phyloP scores from a whole-genome alignment of 31 red algal genomes.

The Bonnemaisonia californica region DNA sequence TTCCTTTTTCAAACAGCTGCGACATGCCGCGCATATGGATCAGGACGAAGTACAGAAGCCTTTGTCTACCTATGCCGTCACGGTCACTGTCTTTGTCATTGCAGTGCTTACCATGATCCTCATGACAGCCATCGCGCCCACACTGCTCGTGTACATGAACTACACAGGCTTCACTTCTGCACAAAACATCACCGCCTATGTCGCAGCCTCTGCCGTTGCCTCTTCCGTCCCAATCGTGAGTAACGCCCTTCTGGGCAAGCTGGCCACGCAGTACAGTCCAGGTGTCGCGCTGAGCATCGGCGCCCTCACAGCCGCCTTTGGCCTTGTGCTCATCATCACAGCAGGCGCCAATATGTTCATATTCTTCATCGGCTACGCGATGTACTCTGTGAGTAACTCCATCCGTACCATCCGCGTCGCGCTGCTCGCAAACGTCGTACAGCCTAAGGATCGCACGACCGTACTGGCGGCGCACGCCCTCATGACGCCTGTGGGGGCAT shows the following conservation, averaged over 20 bases:
- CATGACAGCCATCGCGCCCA: conserved; percentile 62
- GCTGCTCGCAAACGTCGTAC: conserved; percentile 52
- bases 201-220: conserved; percentile 38
- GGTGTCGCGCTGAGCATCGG: conserved; percentile 26
- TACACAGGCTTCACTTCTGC: conserved; percentile 43
- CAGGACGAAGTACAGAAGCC: conserved; percentile 3
- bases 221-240: conserved; percentile 58
- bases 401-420: conserved; percentile 55
- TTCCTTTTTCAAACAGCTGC: conserved; percentile 21
- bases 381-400: conserved; percentile 44
- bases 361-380: conserved; percentile 58
- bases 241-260: conserved; percentile 47
- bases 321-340: conserved; percentile 41
- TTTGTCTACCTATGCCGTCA: conserved; percentile 1
- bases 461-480: conserved; percentile 65
- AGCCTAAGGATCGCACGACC: conserved; percentile 39
- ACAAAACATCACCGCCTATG: conserved; percentile 51
- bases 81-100: conserved; percentile 37
- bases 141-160: conserved; percentile 62
- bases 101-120: conserved; percentile 64
- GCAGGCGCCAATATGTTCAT: conserved; percentile 12
- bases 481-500: conserved; percentile 63
- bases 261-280: conserved; percentile 45
- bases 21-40: not conserved
- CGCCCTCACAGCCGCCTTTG: conserved; percentile 21